Conservation (phyloP, 176 grass and related monocot species). For the Hyparrhenia diplandra region DNA sequence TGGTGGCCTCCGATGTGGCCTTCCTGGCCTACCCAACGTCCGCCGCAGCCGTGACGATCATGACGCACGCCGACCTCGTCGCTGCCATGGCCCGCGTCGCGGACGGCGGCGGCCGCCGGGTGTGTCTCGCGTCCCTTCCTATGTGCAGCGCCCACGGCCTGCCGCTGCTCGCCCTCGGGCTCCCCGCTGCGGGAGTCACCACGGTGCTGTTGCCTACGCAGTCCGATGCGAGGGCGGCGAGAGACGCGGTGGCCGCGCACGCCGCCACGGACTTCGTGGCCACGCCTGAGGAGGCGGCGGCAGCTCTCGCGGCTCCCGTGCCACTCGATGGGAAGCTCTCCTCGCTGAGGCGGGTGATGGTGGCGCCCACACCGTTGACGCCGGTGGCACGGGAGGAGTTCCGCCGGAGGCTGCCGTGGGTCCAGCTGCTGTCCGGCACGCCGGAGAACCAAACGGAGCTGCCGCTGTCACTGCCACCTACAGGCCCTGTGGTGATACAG, state of each 20-base stretch:
- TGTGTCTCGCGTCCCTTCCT: too few species aligned
- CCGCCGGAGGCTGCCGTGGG: constrained; percentile 35
- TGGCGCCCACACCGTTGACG: neutral
- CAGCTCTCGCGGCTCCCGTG: neutral
- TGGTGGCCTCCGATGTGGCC: too few species aligned
- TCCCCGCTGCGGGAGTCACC: too few species aligned
- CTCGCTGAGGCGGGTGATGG: constrained; percentile 13
- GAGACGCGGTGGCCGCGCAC: constrained; percentile 17
- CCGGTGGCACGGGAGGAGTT: neutral
- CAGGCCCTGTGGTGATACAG: neutral
- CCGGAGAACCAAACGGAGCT: neutral
- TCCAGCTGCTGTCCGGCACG: neutral
- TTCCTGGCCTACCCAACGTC: too few species aligned
- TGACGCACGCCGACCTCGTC: too few species aligned
- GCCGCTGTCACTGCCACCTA: neutral
- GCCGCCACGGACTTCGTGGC: constrained; percentile 36
- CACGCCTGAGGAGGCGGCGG: constrained; percentile 7
- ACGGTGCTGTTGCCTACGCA: too few species aligned
- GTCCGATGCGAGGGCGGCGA: too few species aligned
- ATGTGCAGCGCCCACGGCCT: too few species aligned
- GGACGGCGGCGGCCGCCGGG: too few species aligned
- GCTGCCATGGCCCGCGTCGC: too few species aligned
- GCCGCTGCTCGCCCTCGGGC: too few species aligned
- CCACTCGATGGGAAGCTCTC: neutral
- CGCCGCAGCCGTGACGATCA: too few species aligned